Percentiles rank a stretch among this genome's conserved stretches.
Conservation (phyloP, 169 alveolate genomes). For the Haemoproteus tartakovskyi region DNA sequence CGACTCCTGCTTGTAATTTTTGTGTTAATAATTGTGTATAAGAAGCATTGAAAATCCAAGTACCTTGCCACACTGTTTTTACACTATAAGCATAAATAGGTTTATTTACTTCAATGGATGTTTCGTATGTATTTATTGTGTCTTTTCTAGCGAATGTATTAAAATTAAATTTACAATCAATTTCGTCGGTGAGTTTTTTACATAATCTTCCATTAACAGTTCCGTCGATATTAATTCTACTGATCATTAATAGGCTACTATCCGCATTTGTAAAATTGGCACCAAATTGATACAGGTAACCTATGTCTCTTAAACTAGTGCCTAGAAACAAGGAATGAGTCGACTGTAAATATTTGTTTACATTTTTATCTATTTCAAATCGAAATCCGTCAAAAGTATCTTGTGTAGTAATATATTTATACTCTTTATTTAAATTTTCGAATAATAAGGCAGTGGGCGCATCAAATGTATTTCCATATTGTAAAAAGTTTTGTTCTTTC, state of each 20-base stretch:
- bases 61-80: slow-evolving; percentile 88
- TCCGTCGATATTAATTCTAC: slow-evolving; percentile 84
- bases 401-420: slow-evolving; percentile 82
- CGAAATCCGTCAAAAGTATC: slow-evolving; percentile 91
- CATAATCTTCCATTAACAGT: slow-evolving; percentile 76
- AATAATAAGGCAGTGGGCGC: slow-evolving; percentile 64
- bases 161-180: slow-evolving; percentile 81
- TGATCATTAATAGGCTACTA: slow-evolving; percentile 79
- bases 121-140: slow-evolving; percentile 83
- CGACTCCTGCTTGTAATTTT: slow-evolving; percentile 86
- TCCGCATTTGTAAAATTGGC: slow-evolving; percentile 84
- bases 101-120: slow-evolving; percentile 82
- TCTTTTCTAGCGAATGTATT: slow-evolving; percentile 81
- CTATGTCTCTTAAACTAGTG: slow-evolving; percentile 79
- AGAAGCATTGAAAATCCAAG: slow-evolving; percentile 84
- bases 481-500: no score
- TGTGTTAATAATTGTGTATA: slow-evolving; percentile 84
- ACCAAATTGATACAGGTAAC: slow-evolving; percentile 87
- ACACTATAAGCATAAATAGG: slow-evolving; percentile 78
- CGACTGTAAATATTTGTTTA: slow-evolving; percentile 81
- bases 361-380: slow-evolving; percentile 84
- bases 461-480: slow-evolving; percentile 24
- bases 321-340: slow-evolving; percentile 86
- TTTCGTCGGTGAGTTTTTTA: slow-evolving; percentile 65
- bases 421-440: slow-evolving; percentile 85